phyloP scores from a whole-genome alignment of 305 asterid species.

The Coffea humblotiana region DNA sequence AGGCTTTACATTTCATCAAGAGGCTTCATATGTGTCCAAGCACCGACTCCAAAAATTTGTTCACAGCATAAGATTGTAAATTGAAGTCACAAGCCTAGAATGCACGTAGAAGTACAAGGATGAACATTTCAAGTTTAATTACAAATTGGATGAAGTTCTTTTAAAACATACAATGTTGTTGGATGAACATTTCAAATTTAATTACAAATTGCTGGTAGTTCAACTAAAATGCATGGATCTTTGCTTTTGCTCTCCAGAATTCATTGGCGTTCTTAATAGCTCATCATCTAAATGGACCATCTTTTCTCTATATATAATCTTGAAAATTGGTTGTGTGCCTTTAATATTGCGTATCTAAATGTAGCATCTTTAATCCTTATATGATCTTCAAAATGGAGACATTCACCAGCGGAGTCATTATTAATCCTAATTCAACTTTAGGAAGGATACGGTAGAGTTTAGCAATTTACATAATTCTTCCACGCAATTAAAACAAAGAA shows the following conservation, averaged over 20 bases:
- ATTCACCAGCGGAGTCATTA: neutral
- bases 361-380: neutral
- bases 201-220: neutral
- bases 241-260: neutral
- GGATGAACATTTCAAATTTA: neutral
- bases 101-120: no score
- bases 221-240: neutral
- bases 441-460: neutral
- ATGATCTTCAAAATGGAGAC: neutral
- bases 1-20: neutral
- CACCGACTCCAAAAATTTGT: neutral
- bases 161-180: neutral
- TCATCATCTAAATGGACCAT: neutral
- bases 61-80: no score
- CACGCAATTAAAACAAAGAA: conserved; percentile 2
- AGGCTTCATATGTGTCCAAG: neutral
- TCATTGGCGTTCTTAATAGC: neutral
- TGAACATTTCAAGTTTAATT: no score
- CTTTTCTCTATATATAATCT: neutral
- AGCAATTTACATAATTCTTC: neutral
- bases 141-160: no score
- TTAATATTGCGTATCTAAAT: no score
- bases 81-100: no score
- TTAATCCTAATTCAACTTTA: neutral
- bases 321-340: neutral